Evolutionary conservation across 441 rosid species (phyloP), one percentile per base, ranked within the genome.

Genomic region (Gossypium schwendimanii): DNA sequence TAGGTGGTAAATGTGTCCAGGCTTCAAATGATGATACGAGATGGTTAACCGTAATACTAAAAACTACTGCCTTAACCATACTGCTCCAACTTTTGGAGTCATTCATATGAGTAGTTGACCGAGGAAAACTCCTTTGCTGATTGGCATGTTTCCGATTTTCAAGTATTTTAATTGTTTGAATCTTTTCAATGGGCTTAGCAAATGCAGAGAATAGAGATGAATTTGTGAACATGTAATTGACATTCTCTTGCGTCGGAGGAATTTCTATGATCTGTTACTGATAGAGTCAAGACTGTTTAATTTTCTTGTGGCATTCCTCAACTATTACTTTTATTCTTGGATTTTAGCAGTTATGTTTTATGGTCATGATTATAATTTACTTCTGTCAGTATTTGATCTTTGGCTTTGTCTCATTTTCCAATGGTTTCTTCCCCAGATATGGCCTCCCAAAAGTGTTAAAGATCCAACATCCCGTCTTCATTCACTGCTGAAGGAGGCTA

Each of bases 361-460:
- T 68, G 60, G 4, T 50, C 6, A 28, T 50, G 60, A 45, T 68
- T 21, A 44, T 41, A 41, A 44, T 17, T 63, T 12, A 20, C 17
- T 21, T 6, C 54, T 44, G 3, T 45, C 2, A 4, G 53, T 28
- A 10, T 28, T 26, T 49, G 26, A 15, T 52, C 59, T 67, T 15
- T 68, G 9, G 17, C 6, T 2, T 33, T 70, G 18, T 21, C 50
- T 74, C 63, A 72, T 77, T 69, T 80, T 66, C 55, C 41, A 49
- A 64, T 45, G 75, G 9, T 70, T 55, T 61, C 79, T 81, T 64
- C 26, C 81, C 80, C 85, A 95, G 99, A 88, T 95, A 82, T 95
- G 98, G 98, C 99, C 99, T 85, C 98, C 99, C 41, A 95, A 93
- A 82, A 87, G 83, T 83, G 83, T 95, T 74, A 93, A 93, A 81